These are phyloP conservation scores for Phaeotremella fagi DNA, from an alignment of 768 basidiomycete genomes.

Conservation along the genomic window DNA sequence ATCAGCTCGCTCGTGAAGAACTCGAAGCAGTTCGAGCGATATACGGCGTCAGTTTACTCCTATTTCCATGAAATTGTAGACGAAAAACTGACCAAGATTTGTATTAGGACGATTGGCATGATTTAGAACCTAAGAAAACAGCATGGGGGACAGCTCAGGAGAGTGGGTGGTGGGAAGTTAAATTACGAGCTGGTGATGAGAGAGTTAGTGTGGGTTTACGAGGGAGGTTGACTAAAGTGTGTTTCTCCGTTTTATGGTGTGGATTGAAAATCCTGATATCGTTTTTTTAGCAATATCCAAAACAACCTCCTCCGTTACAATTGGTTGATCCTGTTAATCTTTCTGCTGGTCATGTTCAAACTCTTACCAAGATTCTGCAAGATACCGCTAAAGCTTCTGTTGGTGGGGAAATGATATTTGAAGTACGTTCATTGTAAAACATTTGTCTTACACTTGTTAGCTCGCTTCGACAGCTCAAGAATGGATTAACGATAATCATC, in stretches of 20 bases:
- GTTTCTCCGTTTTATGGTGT: neutral
- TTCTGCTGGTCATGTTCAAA: conserved; percentile 30
- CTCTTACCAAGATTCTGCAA: conserved; percentile 22
- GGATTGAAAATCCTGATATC: conserved; percentile 7
- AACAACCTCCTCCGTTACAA: conserved; percentile 11
- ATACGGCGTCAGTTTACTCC: conserved; percentile 9
- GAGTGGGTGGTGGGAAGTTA: conserved; percentile 43
- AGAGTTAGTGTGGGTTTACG: conserved; percentile 29
- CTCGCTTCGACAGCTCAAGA: conserved; percentile 28
- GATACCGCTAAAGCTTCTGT: conserved; percentile 28
- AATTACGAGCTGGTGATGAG: conserved; percentile 24
- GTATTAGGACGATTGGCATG: conserved; percentile 38
- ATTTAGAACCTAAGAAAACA: conserved; percentile 36
- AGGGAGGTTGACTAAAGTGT: conserved; percentile 38
- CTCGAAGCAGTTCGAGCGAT: conserved; percentile 39
- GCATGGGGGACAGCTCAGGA: conserved; percentile 43
- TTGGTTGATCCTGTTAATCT: conserved; percentile 29
- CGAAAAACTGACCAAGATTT: neutral
- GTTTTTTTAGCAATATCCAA: conserved; percentile 35
- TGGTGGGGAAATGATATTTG: conserved; percentile 39
- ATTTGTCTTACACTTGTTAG: conserved; percentile 2
- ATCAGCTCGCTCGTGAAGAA: conserved; percentile 38
- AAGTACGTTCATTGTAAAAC: conserved; percentile 17
- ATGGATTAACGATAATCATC: conserved; percentile 40
- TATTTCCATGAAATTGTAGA: too few species aligned